A percentile compares a stretch with the other conserved stretches of the same genome.
Evolutionary conservation across 306 rosid genomes (phyloP).

Genomic region (Vigna reflexopilosa): DNA sequence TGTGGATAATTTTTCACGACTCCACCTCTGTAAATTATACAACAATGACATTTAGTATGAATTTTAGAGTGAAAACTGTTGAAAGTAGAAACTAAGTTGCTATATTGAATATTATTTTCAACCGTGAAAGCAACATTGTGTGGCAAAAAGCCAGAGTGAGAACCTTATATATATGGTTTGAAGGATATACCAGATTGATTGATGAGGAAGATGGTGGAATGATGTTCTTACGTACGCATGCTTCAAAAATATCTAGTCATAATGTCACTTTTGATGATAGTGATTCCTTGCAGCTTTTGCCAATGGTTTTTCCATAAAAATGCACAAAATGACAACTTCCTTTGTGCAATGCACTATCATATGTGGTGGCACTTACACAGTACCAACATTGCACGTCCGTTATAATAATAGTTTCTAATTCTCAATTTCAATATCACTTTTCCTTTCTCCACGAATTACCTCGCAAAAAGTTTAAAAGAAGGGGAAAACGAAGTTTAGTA

Average conservation of each 20-base stretch:
- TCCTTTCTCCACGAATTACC: too few relatives aligned
- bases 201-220: conserved; percentile 33
- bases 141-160: conserved; percentile 13
- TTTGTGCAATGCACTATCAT: not conserved
- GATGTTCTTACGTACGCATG: conserved; percentile 12
- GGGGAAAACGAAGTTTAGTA: too few relatives aligned
- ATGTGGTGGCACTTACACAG: not conserved
- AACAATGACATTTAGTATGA: too few relatives aligned
- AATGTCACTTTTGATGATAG: not conserved
- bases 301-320: conserved; percentile 12
- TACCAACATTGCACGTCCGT: not conserved
- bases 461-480: too few relatives aligned
- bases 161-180: conserved; percentile 26
- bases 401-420: too few relatives aligned
- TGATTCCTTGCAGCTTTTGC: conserved; percentile 33
- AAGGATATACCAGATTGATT: conserved; percentile 35
- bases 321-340: conserved; percentile 39
- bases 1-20: too few relatives aligned
- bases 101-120: conserved; percentile 12
- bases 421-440: too few relatives aligned
- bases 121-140: conserved; percentile 27
- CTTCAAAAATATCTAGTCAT: not conserved
- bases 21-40: too few relatives aligned
- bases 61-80: not conserved
- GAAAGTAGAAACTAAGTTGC: not conserved